A percentile compares a stretch with the other conserved stretches of the same genome.
These are phyloP conservation scores for Talaromyces sp. DNA, from an alignment of 2,329 filamentous ascomycete species.

Conservation along the genomic window DNA sequence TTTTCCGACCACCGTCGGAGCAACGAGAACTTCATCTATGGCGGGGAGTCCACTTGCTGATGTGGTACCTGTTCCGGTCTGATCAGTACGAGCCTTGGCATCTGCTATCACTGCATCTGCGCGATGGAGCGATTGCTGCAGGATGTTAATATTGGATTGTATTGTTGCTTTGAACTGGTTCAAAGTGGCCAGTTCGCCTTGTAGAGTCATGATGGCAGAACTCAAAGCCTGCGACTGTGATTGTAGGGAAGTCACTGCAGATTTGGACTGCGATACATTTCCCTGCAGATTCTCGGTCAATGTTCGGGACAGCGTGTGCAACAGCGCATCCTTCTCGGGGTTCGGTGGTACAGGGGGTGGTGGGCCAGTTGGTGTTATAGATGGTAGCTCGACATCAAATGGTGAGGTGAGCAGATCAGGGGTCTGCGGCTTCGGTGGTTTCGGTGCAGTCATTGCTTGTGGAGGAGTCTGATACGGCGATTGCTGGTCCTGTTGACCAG, in stretches of 20 bases:
- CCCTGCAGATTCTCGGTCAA: conserved; percentile 68
- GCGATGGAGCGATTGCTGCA: conserved; percentile 72
- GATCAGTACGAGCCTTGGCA: conserved; percentile 58
- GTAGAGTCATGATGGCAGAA: conserved; percentile 65
- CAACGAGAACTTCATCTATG: conserved; percentile 89
- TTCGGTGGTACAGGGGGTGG: conserved; percentile 91
- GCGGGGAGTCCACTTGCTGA: conserved; percentile 57
- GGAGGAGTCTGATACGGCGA: neutral
- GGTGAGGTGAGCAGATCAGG: conserved; percentile 63
- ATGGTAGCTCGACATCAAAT: conserved; percentile 59
- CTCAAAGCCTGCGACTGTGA: conserved; percentile 79
- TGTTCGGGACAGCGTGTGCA: conserved; percentile 70
- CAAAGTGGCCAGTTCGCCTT: conserved; percentile 70
- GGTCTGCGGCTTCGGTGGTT: conserved; percentile 33
- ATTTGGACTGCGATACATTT: conserved; percentile 68
- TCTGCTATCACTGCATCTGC: conserved; percentile 76
- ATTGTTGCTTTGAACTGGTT: conserved; percentile 69
- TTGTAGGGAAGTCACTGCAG: conserved; percentile 70
- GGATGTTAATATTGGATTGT: conserved; percentile 71
- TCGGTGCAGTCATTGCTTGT: conserved; percentile 16
- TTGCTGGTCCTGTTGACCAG: conserved; percentile 13
- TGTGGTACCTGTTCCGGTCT: conserved; percentile 19
- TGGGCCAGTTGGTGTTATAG: conserved; percentile 45
- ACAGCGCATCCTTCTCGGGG: conserved; percentile 86
- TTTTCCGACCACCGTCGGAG: conserved; percentile 86